Evolutionary conservation across 768 basidiomycete genomes (phyloP), one percentile per base, ranked within the genome.

Genomic region (Hydnomerulius pinastri): DNA sequence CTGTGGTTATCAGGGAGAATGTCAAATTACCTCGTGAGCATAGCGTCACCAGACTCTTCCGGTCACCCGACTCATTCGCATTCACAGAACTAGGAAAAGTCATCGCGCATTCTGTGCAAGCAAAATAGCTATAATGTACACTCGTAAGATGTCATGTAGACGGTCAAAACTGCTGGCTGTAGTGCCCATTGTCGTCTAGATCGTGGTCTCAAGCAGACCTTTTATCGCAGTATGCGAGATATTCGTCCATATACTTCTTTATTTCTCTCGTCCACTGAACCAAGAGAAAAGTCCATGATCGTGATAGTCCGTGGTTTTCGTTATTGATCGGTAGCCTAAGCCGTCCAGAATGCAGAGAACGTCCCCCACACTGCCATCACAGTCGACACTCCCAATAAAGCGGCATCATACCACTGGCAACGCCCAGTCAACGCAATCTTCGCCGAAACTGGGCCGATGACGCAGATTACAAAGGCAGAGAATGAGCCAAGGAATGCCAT

Each of bases 401-500:
- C 55, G 3, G 68, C 78, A 60, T 94, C 91, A 39, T 81, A 69
- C 36, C 71, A 41, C 11, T 69, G 63, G 55, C 79, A 81, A 36
- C 64, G 71, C 4, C 78, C 72, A 20, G 77, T 72, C 49, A 92
- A 70, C 42, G 74, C 76, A 13, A 86, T 71, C 63, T 89, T 89
- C 4, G 87, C 87, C 21, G 80, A 73, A 32, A 95, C 73, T 4
- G 92, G 94, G 9, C 86, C 82, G 51, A 91, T 83, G 20, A 90
- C 78, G 54, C 87, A 89, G 20, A 92, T 77, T 60, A 85, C 71
- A 56, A 85, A 85, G 0, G 92, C 88, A 29, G 86, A 85, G 66
- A 92, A 92, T n/a, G 90, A 86, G 2, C 95, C 95, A 45, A 98
- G 73, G 67, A 97, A 90, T 1, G 92, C 90, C 89, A 94, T 92